Base-by-base conservation (phyloP, 352 stramenopile genomes). In the Phytophthora tentaculata region DNA sequence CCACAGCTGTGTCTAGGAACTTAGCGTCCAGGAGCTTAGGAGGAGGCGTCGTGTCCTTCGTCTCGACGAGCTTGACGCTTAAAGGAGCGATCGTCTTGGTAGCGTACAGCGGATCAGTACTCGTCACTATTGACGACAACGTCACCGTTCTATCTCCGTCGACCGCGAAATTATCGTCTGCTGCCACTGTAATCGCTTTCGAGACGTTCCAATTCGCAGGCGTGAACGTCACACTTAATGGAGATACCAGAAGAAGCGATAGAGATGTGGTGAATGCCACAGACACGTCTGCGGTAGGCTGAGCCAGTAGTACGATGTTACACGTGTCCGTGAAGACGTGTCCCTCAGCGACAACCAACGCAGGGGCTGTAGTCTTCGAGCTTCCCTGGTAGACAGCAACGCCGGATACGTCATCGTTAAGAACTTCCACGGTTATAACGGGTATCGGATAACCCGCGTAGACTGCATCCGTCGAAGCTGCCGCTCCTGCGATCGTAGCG, bases 11-110 rank as follows among this genome's bases (percentile, higher is more conserved):
- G 13, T 84, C 79, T 10, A 85, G 7, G 60, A 91, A 89, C 57
- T 82, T 86, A 5, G 63, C 80, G 4, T 78, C 76, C 5, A 81
- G 51, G 2, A 91, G 64, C 39, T 83, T 88, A 2, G 83, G 83
- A 47, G 83, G 76, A 2, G 83, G 80, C 17, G 80, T 88, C 16
- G 71, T 77, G 26, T 91, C 83, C 44, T 81, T 86, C 1, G 80
- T 89, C 47, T 91, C 80, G 0, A 87, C 77, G 19, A 91, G 85
- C 43, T 71, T 84, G 14, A 91, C 83, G 29, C 49, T 73, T 12
- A 86, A 32, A 10, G 61, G 39, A 0, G 35, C 28, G 9, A 84
- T 67, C 17, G 68, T 61, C 28, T 80, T 68, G 3, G 23, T 24
- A 2, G 44, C 58, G 26, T 88, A 91, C 2, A 81, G 24, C 3